A percentile compares a stretch with the other conserved stretches of the same genome.
phyloP scores from a whole-genome alignment of 768 basidiomycete species.

The Heimioporus sp. region DNA sequence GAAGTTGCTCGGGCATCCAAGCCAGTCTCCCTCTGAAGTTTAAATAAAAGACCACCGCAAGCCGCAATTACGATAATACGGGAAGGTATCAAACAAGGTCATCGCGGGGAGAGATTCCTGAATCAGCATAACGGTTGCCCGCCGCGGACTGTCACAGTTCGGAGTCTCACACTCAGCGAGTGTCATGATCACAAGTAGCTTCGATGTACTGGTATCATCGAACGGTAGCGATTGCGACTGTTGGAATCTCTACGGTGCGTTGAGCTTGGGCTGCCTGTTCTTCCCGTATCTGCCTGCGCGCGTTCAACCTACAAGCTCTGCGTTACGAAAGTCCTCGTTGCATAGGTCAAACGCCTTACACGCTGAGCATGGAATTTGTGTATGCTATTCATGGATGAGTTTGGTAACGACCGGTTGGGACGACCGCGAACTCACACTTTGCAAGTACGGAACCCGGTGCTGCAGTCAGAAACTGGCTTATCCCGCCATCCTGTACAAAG shows the following conservation, averaged over 20 bases:
- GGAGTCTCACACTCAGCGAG: too few relatives aligned
- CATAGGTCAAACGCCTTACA: constrained; percentile 13
- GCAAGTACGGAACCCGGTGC: constrained; percentile 12
- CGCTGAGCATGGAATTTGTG: constrained; percentile 23
- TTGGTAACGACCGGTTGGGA: background rate
- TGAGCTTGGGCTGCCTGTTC: background rate
- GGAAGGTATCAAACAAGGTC: too few relatives aligned
- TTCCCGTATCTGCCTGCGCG: constrained; percentile 18
- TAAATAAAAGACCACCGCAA: too few relatives aligned
- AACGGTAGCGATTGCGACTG: constrained; percentile 17
- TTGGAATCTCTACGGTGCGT: constrained; percentile 14
- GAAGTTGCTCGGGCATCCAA: too few relatives aligned
- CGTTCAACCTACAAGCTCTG: constrained; percentile 9
- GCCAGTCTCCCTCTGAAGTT: too few relatives aligned
- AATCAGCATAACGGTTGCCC: too few relatives aligned
- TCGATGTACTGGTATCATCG: background rate
- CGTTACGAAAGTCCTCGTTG: background rate
- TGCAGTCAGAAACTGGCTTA: constrained; percentile 3
- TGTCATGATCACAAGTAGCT: too few relatives aligned
- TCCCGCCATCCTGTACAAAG: constrained; percentile 4
- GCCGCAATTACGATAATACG: too few relatives aligned
- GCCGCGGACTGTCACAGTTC: too few relatives aligned
- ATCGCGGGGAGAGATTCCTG: too few relatives aligned
- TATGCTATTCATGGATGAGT: constrained; percentile 11
- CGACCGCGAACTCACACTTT: constrained; percentile 12